phyloP scores from a whole-genome alignment of 2,329 filamentous ascomycete genomes.

The Beauveria asiatica region DNA sequence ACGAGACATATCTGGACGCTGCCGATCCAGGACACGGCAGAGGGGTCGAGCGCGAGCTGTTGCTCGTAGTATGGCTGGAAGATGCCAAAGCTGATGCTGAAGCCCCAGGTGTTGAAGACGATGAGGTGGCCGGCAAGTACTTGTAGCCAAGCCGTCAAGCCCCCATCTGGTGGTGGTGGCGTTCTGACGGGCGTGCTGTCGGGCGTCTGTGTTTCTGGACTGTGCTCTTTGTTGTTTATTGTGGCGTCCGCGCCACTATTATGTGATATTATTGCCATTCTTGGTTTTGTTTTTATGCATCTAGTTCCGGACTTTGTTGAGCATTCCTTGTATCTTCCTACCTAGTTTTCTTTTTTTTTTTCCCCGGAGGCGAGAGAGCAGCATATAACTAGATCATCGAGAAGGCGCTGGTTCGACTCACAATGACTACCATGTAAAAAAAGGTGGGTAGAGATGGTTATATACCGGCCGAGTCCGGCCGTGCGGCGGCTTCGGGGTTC shows the following conservation, averaged over 20 bases:
- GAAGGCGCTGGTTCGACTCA: background rate
- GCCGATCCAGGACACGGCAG: conserved; percentile 40
- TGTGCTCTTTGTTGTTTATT: background rate
- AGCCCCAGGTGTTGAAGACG: conserved; percentile 32
- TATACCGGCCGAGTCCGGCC: background rate
- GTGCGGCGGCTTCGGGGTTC: background rate
- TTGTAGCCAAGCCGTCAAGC: conserved; percentile 29
- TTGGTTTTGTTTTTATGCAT: background rate
- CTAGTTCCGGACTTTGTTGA: background rate
- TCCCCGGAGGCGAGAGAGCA: background rate
- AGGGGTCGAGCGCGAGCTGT: conserved; percentile 23
- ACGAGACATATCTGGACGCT: conserved; percentile 37
- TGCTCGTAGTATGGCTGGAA: conserved; percentile 31
- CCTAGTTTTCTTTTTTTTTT: no score
- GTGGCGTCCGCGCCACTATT: background rate
- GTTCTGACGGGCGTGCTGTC: background rate
- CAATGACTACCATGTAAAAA: background rate
- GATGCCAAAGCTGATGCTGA: conserved; percentile 30
- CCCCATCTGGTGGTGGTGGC: conserved; percentile 27
- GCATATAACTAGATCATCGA: background rate
- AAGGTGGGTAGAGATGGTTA: background rate
- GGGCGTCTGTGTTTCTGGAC: background rate
- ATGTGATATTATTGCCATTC: background rate
- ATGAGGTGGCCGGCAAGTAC: conserved; percentile 29
- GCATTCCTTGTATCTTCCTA: background rate